Evolutionary conservation across 805 yeast genomes (phyloP), one percentile per base, ranked within the genome.

Genomic region (Saturnispora hagleri): DNA sequence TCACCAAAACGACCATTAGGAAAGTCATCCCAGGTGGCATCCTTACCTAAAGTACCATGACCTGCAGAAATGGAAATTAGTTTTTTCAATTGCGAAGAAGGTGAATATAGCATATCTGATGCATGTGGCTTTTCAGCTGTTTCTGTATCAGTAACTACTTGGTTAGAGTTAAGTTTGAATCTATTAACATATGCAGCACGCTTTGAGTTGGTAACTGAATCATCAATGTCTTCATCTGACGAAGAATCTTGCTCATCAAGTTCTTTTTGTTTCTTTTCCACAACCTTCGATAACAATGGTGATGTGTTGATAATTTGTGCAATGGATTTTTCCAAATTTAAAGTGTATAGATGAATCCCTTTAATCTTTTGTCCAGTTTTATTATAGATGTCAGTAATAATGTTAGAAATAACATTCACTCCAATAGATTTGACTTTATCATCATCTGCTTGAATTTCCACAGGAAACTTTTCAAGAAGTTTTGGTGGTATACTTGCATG

Each of bases 11-110:
- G 77, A 64, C 97, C 96, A 68, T 90, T 89, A 27, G 97, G 93
- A 68, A 88, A 90, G 62, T 90, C 98, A 72, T 90, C 98, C 98
- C 98, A 90, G 1, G 90, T 86, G 4, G 95, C 96, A 65, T 87
- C 93, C 60, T 87, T 81, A 35, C 96, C 96, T 27, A 88, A 63
- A 2, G 84, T 78, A 40, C 96, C 96, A 57, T 84, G 82, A 42
- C 96, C 96, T 15, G 85, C 77, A 43, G 93, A 84, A 41, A 89
- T 88, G 5, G 89, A 88, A 38, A 87, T 73, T 36, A 87, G 74
- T 3, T 79, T 79, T 62, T 77, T 78, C 57, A 79, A 77, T 35
- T 76, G 73, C 17, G 64, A 64, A 45, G 60, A 58, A 20, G 61
- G 53, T 12, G 60, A 50, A 35, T 53, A 50, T 2, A 51, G 24